phyloP scores from a whole-genome alignment of 2,329 filamentous ascomycete genomes.

The Aspergillus arachidicola region DNA sequence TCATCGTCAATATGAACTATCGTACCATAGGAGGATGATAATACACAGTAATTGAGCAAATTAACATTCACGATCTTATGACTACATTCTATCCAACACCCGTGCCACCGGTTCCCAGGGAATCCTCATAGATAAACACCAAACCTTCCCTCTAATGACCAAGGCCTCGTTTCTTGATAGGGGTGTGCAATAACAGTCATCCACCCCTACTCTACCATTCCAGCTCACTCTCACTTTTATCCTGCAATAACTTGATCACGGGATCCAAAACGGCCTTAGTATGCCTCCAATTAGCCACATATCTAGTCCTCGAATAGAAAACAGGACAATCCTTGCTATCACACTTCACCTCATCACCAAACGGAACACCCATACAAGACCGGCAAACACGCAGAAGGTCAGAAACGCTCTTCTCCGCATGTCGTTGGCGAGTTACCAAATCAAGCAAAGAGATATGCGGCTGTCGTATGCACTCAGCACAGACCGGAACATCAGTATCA shows the following conservation, averaged over 20 bases:
- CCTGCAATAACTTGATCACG: constrained; percentile 40
- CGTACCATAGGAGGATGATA: not conserved
- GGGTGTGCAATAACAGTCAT: not conserved
- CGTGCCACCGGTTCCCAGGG: not conserved
- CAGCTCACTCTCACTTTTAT: constrained; percentile 34
- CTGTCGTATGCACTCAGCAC: constrained; percentile 38
- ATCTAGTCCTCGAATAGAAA: constrained; percentile 65
- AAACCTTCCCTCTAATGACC: not conserved
- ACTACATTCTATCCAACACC: not conserved
- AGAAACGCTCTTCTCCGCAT: constrained; percentile 63
- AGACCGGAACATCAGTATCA: constrained; percentile 47
- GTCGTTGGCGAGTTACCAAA: constrained; percentile 64
- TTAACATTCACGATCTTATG: not conserved
- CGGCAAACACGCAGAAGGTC: constrained; percentile 74
- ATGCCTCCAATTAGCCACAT: constrained; percentile 40
- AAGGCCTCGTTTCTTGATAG: not conserved
- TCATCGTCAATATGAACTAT: not conserved
- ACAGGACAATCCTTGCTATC: constrained; percentile 92
- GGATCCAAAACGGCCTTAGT: constrained; percentile 40
- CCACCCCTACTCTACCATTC: constrained; percentile 36
- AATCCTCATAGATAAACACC: not conserved
- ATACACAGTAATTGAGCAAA: not conserved
- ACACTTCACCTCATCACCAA: constrained; percentile 77
- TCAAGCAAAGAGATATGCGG: constrained; percentile 62
- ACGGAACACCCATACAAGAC: constrained; percentile 73